These are phyloP conservation scores for Galerina marginata DNA, from an alignment of 768 basidiomycete genomes.

Conservation along the genomic window DNA sequence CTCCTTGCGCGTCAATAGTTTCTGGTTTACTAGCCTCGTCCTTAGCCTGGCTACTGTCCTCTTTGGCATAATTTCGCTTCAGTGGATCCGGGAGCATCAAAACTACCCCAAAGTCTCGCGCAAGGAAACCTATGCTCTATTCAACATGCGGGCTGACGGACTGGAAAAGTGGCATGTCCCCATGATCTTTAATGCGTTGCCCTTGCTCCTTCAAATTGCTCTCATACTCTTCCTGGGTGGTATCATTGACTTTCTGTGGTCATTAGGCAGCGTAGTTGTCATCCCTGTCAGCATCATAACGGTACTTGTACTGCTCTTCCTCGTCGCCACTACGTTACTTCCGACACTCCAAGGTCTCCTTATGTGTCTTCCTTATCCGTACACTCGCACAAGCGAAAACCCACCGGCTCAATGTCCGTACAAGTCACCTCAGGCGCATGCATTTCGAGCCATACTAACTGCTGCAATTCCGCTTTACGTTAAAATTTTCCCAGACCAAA, in stretches of 20 bases:
- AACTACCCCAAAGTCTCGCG: slow-evolving; percentile 3
- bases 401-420: slow-evolving; percentile 17
- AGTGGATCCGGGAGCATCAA: slow-evolving; percentile 25
- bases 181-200: slow-evolving; percentile 27
- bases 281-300: slow-evolving; percentile 23
- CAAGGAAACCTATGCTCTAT: slow-evolving; percentile 11
- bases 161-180: slow-evolving; percentile 33
- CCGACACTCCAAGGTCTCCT: slow-evolving; percentile 25
- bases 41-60: slow-evolving; percentile 18
- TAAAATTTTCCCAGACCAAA: too few species aligned
- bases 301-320: slow-evolving; percentile 20
- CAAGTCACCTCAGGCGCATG: slow-evolving; percentile 17
- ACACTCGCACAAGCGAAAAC: slow-evolving; percentile 5
- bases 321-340: slow-evolving; percentile 28
- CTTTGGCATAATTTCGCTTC: slow-evolving; percentile 17
- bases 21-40: slow-evolving; percentile 20
- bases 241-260: slow-evolving; percentile 27
- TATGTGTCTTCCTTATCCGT: background rate
- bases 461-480: too few species aligned
- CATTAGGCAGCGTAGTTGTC: slow-evolving; percentile 19
- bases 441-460: too few species aligned
- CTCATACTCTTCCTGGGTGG: slow-evolving; percentile 34
- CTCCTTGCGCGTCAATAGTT: slow-evolving; percentile 14
- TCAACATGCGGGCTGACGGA: slow-evolving; percentile 33
- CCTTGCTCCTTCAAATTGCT: slow-evolving; percentile 31